Evolutionary conservation across 768 basidiomycete genomes (phyloP).

Genomic region (Gautieria morchelliformis): DNA sequence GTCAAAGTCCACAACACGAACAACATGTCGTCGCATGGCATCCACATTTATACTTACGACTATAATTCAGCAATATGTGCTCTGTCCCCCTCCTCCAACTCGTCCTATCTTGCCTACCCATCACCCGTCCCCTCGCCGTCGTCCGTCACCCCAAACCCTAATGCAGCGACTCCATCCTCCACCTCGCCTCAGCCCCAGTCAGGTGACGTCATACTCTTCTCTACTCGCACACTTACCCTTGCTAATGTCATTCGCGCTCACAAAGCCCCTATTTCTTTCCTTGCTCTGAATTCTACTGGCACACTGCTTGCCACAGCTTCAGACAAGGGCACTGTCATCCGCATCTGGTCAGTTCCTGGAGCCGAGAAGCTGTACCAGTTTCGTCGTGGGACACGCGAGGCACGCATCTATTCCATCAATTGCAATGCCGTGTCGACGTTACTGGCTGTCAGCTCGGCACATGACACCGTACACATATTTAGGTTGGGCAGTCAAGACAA

Average conservation of each 20-base stretch:
- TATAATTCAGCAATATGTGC: conserved; percentile 75
- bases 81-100: conserved; percentile 87
- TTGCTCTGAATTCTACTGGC: conserved; percentile 79
- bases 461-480: conserved; percentile 96
- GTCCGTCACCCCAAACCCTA: conserved; percentile 36
- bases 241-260: conserved; percentile 97
- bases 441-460: conserved; percentile 85
- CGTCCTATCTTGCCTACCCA: conserved; percentile 92
- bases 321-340: conserved; percentile 94
- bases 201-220: conserved; percentile 92
- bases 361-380: conserved; percentile 96
- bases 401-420: conserved; percentile 73
- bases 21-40: conserved; percentile 14
- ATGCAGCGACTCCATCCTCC: conserved; percentile 32
- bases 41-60: background rate
- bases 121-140: conserved; percentile 84
- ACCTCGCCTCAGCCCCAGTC: conserved; percentile 34
- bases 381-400: conserved; percentile 78
- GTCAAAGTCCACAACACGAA: too few species aligned
- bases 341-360: conserved; percentile 85
- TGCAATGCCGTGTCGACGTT: conserved; percentile 80
- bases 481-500: conserved; percentile 50
- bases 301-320: conserved; percentile 88
- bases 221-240: conserved; percentile 82
- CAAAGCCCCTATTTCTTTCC: conserved; percentile 82